Conservation (phyloP, 148 eudicot species). For the Mesembryanthemum crystallinum region DNA sequence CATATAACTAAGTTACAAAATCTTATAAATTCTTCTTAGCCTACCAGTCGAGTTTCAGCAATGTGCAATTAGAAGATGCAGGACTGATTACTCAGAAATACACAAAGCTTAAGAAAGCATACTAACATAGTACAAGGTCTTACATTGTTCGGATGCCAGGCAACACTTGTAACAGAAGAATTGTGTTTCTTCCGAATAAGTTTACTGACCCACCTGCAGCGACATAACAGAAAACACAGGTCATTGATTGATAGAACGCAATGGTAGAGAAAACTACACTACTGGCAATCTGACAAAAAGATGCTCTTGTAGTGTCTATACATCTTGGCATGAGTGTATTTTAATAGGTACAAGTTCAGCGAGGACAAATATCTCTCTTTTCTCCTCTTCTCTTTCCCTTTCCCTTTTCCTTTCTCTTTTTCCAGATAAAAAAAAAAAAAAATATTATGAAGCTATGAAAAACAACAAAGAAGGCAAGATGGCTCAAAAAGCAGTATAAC, state of each 20-base stretch:
- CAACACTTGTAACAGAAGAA: slow-evolving; percentile 93
- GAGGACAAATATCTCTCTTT: neutral
- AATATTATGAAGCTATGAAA: too few relatives aligned
- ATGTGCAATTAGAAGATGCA: neutral
- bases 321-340: neutral
- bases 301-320: neutral
- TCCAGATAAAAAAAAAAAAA: too few relatives aligned
- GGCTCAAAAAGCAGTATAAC: too few relatives aligned
- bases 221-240: slow-evolving; percentile 4
- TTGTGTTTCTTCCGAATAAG: slow-evolving; percentile 92
- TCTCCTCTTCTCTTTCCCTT: too few relatives aligned
- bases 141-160: slow-evolving; percentile 99
- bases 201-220: slow-evolving; percentile 98
- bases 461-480: too few relatives aligned
- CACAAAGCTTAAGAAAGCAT: slow-evolving; percentile 16
- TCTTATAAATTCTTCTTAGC: neutral
- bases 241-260: neutral
- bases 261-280: slow-evolving; percentile 3
- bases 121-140: slow-evolving; percentile 23
- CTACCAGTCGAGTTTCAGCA: neutral
- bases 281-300: neutral
- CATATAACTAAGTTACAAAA: neutral
- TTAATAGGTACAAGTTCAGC: neutral
- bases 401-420: too few relatives aligned
- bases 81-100: neutral